phyloP scores from a whole-genome alignment of 129 eudicot species.

The Smallanthus sonchifolius region DNA sequence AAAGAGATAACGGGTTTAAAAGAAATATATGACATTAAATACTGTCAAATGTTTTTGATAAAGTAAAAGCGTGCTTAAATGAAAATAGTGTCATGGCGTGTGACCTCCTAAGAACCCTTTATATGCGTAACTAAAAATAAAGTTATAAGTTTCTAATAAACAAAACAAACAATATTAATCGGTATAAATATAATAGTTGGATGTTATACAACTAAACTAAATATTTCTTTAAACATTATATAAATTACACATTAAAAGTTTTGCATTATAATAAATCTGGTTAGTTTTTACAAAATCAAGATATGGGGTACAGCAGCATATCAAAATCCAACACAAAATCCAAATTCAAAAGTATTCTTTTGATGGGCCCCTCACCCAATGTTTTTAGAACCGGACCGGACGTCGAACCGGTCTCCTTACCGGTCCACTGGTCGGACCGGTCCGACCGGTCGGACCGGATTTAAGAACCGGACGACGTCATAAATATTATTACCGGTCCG shows the following conservation, averaged over 20 bases:
- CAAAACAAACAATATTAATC: not conserved
- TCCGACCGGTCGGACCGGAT: too few relatives aligned
- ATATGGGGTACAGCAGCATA: constrained; percentile 16
- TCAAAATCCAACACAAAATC: constrained; percentile 40
- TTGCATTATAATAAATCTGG: not conserved
- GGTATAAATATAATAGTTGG: not conserved
- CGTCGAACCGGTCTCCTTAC: too few relatives aligned
- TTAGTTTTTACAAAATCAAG: constrained; percentile 20
- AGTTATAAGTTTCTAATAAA: not conserved
- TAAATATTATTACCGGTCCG: too few relatives aligned
- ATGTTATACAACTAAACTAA: not conserved
- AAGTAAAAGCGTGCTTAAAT: not conserved
- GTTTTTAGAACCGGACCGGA: too few relatives aligned
- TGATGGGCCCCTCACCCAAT: constrained; percentile 33
- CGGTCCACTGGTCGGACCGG: too few relatives aligned
- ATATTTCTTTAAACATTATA: not conserved
- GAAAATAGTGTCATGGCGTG: not conserved
- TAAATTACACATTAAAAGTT: not conserved
- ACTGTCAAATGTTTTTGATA: not conserved
- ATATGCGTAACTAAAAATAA: not conserved
- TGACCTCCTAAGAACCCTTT: not conserved
- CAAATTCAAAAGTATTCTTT: constrained; percentile 26
- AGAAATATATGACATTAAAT: not conserved
- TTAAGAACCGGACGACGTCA: too few relatives aligned
- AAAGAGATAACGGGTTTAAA: not conserved